Evolutionary conservation across 2,329 filamentous ascomycete species (phyloP).

Genomic region (Cryphonectria carpinicola): DNA sequence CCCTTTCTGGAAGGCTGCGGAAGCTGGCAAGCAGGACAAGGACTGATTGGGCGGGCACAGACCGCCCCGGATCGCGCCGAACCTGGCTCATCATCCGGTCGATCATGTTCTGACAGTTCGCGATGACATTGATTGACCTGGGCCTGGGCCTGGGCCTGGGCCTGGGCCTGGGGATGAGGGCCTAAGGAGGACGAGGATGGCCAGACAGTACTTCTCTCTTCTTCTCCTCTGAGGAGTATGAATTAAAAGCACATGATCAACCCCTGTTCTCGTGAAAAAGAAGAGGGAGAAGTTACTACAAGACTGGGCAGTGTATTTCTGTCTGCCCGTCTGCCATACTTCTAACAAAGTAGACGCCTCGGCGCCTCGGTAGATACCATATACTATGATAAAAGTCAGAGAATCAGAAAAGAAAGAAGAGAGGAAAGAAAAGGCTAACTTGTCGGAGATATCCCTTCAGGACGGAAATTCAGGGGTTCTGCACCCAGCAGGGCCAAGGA

Average conservation of each 20-base stretch:
- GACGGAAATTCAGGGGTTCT: conserved; percentile 14
- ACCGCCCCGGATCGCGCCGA: not conserved
- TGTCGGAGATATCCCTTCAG: conserved; percentile 17
- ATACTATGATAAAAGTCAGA: no score
- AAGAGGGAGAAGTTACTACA: no score
- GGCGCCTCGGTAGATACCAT: no score
- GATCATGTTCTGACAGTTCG: not conserved
- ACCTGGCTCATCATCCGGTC: not conserved
- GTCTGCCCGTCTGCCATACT: no score
- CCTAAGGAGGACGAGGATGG: not conserved
- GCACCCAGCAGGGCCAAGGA: conserved; percentile 4
- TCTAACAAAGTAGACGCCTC: no score
- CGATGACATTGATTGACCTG: not conserved
- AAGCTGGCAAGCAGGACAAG: not conserved
- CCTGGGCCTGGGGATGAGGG: not conserved
- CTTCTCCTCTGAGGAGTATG: not conserved
- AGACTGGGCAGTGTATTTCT: no score
- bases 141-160: not conserved
- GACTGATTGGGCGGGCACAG: not conserved
- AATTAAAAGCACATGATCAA: not conserved
- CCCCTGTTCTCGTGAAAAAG: not conserved
- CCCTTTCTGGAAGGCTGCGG: not conserved
- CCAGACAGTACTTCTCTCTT: not conserved
- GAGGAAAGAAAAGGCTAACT: not conserved
- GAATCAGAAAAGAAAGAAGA: not conserved